phyloP scores from a whole-genome alignment of 257 asterid species.

The Solanum lycopersicoides region DNA sequence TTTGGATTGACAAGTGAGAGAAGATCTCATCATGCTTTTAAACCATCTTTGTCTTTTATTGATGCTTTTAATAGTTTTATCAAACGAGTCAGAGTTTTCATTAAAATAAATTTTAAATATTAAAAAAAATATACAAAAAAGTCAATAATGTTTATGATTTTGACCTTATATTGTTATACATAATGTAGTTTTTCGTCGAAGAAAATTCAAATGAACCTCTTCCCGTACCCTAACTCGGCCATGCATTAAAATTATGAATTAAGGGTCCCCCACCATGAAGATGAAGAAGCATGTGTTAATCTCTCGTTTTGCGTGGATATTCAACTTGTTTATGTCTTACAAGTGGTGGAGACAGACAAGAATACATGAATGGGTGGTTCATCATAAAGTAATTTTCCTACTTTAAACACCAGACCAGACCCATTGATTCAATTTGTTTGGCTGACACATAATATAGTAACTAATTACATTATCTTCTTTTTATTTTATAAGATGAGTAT shows the following conservation, averaged over 20 bases:
- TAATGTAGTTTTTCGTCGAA: not conserved
- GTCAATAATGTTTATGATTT: not conserved
- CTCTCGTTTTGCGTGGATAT: slow-evolving; percentile 4
- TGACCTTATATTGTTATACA: not conserved
- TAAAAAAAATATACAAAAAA: no score
- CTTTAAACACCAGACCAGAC: not conserved
- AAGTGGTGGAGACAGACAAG: not conserved
- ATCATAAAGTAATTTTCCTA: not conserved
- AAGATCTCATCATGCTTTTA: not conserved
- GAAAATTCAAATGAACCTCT: not conserved
- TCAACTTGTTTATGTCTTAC: not conserved
- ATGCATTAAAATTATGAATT: not conserved
- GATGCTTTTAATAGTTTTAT: not conserved
- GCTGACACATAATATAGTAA: not conserved
- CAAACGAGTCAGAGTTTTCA: not conserved
- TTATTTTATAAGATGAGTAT: not conserved
- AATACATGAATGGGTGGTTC: not conserved
- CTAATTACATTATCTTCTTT: not conserved
- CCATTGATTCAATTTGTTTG: not conserved
- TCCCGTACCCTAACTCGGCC: not conserved
- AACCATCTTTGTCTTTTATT: not conserved
- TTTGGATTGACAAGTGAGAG: not conserved
- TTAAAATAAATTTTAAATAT: no score
- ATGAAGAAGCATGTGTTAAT: slow-evolving; percentile 10
- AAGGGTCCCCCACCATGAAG: slow-evolving; percentile 19